Conservation (phyloP, 495 filamentous ascomycete genomes). For the Xylaria sp. region DNA sequence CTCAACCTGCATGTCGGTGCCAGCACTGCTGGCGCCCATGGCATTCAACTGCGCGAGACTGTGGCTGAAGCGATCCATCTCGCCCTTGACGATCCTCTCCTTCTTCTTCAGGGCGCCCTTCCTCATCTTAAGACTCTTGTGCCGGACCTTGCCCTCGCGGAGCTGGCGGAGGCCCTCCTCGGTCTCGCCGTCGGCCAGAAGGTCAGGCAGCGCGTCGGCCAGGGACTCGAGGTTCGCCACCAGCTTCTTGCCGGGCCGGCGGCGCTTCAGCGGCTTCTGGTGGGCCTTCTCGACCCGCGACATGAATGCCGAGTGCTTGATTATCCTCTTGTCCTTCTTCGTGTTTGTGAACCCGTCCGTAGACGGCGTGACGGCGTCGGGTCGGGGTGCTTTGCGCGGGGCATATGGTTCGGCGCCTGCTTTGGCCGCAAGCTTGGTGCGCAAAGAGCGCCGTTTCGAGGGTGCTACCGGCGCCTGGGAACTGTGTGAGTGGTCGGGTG, state of each 20-base stretch:
- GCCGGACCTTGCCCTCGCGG: conserved; percentile 61
- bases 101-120: conserved; percentile 85
- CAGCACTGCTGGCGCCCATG: conserved; percentile 38
- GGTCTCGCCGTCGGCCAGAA: conserved; percentile 45
- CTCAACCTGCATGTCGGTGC: conserved; percentile 8
- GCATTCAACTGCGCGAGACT: conserved; percentile 75
- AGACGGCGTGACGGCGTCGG: conserved; percentile 42
- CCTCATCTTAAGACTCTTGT: conserved; percentile 71
- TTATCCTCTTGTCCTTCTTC: conserved; percentile 78
- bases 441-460: conserved; percentile 53
- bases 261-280: conserved; percentile 55
- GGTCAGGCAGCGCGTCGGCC: conserved; percentile 75
- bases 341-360: conserved; percentile 61
- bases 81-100: conserved; percentile 75
- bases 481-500: conserved; percentile 29
- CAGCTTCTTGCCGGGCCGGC: conserved; percentile 78
- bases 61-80: conserved; percentile 80
- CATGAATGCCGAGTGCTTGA: conserved; percentile 79
- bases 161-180: conserved; percentile 46
- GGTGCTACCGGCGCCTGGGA: conserved; percentile 52
- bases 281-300: conserved; percentile 73
- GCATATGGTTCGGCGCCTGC: conserved; percentile 36
- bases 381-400: conserved; percentile 52
- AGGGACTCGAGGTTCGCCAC: conserved; percentile 78
- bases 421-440: conserved; percentile 46